Conservation (phyloP, 441 rosid species). For the Adansonia gregorii region DNA sequence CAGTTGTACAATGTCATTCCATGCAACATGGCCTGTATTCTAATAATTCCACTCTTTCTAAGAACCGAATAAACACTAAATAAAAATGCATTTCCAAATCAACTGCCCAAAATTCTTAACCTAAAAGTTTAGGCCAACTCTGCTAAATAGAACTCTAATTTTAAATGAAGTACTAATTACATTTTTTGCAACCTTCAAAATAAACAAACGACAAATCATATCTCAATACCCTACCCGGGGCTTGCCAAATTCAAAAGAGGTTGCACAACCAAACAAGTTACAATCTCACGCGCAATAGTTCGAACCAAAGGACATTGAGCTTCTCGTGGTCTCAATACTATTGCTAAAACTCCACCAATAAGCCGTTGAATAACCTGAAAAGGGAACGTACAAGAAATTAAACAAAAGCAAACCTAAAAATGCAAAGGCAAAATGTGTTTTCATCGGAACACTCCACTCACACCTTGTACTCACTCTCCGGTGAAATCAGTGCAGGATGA, state of each 20-base stretch:
- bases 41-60: neutral
- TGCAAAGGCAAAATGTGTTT: constrained; percentile 14
- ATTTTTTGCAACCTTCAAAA: constrained; percentile 4
- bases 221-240: constrained; percentile 68
- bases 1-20: neutral
- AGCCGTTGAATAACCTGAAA: constrained; percentile 80
- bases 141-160: neutral
- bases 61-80: constrained; percentile 11
- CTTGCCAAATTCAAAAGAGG: constrained; percentile 84
- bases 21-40: neutral
- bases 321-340: constrained; percentile 84
- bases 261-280: constrained; percentile 91
- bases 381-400: constrained; percentile 14
- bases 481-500: constrained; percentile 87
- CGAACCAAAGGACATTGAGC: constrained; percentile 89
- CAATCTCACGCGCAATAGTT: constrained; percentile 89
- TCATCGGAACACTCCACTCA: constrained; percentile 52
- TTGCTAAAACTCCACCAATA: constrained; percentile 80
- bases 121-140: constrained; percentile 3
- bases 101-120: neutral
- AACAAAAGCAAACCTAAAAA: constrained; percentile 24
- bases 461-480: constrained; percentile 99
- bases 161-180: neutral
- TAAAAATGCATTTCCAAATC: neutral
- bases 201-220: constrained; percentile 17